Conservation (phyloP, 108 stramenopile genomes). For the Pseudonitzschia multistriata region DNA sequence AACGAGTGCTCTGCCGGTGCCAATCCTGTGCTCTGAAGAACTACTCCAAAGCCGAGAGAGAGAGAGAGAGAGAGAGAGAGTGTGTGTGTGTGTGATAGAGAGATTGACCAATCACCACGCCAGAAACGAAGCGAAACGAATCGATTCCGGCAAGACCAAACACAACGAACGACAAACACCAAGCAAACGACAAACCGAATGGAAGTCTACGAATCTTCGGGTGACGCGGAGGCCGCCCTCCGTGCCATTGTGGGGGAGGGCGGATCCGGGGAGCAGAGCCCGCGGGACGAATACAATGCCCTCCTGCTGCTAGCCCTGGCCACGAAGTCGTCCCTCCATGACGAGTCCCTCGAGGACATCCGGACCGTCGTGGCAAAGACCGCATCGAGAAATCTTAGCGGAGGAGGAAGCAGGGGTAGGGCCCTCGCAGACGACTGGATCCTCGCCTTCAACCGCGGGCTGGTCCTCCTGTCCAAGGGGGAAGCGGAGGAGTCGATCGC, state of each 20-base stretch:
- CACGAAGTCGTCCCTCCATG: conserved; percentile 5
- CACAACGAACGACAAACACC: not conserved
- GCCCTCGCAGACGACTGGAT: conserved; percentile 21
- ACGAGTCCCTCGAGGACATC: conserved; percentile 6
- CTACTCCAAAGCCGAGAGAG: too few species aligned
- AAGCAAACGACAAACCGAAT: not conserved
- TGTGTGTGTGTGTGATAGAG: too few species aligned
- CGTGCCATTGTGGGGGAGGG: not conserved
- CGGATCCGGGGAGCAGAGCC: not conserved
- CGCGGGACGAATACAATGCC: conserved; percentile 33
- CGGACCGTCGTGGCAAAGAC: conserved; percentile 7
- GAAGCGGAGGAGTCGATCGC: conserved; percentile 9
- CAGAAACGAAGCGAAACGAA: too few species aligned
- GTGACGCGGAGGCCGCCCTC: conserved; percentile 46
- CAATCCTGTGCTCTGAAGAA: too few species aligned
- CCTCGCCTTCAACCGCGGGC: conserved; percentile 36
- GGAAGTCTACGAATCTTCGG: conserved; percentile 38
- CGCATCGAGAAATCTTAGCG: too few species aligned
- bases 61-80: too few species aligned
- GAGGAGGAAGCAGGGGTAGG: too few species aligned
- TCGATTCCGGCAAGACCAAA: too few species aligned
- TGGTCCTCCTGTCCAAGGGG: conserved; percentile 31
- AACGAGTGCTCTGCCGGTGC: too few species aligned
- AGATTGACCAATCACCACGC: too few species aligned
- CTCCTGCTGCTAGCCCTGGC: conserved; percentile 19